A percentile compares a stretch with the other conserved stretches of the same genome.
phyloP scores from a whole-genome alignment of 768 basidiomycete genomes.

The Clitopilus hobsonii region DNA sequence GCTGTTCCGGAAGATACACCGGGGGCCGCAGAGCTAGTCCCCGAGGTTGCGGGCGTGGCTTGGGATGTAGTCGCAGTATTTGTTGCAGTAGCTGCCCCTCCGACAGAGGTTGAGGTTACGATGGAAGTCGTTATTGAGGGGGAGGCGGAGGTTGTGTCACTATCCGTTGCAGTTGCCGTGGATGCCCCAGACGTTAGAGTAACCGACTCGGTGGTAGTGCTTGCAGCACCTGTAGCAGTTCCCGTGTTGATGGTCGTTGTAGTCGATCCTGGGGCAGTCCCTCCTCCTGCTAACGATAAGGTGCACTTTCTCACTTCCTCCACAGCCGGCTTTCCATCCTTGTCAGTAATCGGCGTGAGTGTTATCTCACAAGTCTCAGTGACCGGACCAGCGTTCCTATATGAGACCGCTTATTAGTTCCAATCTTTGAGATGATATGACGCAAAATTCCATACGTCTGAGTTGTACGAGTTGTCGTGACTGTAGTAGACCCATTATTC shows the following conservation, averaged over 20 bases:
- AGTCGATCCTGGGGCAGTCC: background rate
- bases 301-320: constrained; percentile 52
- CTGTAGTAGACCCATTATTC: constrained; percentile 25
- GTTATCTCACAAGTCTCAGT: constrained; percentile 57
- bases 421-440: background rate
- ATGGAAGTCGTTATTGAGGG: constrained; percentile 5
- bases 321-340: constrained; percentile 43
- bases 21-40: constrained; percentile 6
- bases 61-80: constrained; percentile 6
- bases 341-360: constrained; percentile 48
- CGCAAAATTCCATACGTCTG: constrained; percentile 38
- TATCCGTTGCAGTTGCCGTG: constrained; percentile 17
- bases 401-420: constrained; percentile 9
- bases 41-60: constrained; percentile 8
- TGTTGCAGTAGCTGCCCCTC: constrained; percentile 1
- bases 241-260: background rate
- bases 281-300: constrained; percentile 22
- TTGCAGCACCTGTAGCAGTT: constrained; percentile 8
- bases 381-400: constrained; percentile 46
- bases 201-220: constrained; percentile 4
- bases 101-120: constrained; percentile 12
- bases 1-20: background rate
- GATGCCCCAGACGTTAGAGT: constrained; percentile 10
- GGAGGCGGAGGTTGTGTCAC: constrained; percentile 7
- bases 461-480: constrained; percentile 39